phyloP scores from a whole-genome alignment of 73 alveolate genomes.

The Paramecium sexaurelia region DNA sequence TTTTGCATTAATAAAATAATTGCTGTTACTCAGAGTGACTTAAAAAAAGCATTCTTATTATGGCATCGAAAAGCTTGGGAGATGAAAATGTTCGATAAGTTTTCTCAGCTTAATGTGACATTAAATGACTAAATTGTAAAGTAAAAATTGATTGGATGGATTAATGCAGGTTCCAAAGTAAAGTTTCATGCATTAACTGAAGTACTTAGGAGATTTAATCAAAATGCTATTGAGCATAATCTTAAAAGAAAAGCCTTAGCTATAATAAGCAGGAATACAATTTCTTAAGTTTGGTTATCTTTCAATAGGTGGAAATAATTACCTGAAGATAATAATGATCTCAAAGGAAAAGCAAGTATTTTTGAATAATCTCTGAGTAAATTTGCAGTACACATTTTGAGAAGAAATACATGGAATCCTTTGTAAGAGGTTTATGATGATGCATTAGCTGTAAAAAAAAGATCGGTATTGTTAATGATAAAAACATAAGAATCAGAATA shows the following conservation, averaged over 20 bases:
- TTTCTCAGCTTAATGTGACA: neutral
- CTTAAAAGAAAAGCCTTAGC: neutral
- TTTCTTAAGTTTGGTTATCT: neutral
- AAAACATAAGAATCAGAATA: slow-evolving; percentile 57
- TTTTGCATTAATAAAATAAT: neutral
- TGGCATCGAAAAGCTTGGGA: neutral
- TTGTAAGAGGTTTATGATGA: slow-evolving; percentile 21
- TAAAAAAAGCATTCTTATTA: neutral
- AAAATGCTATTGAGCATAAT: neutral
- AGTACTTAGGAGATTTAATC: neutral
- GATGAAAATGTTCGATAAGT: neutral
- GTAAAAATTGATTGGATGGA: neutral
- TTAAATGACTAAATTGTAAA: neutral
- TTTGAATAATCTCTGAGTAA: neutral
- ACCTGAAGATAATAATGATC: neutral
- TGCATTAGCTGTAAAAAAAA: neutral
- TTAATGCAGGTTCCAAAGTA: neutral
- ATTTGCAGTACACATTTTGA: neutral
- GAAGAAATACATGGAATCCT: slow-evolving; percentile 10
- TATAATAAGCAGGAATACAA: neutral
- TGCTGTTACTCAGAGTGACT: neutral
- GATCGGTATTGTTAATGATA: neutral
- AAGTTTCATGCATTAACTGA: neutral
- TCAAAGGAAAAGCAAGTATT: neutral
- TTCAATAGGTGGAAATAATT: slow-evolving; percentile 24